Conservation (phyloP, 192 early-diverging fungal genomes). For the Dimargaris cristalligena region DNA sequence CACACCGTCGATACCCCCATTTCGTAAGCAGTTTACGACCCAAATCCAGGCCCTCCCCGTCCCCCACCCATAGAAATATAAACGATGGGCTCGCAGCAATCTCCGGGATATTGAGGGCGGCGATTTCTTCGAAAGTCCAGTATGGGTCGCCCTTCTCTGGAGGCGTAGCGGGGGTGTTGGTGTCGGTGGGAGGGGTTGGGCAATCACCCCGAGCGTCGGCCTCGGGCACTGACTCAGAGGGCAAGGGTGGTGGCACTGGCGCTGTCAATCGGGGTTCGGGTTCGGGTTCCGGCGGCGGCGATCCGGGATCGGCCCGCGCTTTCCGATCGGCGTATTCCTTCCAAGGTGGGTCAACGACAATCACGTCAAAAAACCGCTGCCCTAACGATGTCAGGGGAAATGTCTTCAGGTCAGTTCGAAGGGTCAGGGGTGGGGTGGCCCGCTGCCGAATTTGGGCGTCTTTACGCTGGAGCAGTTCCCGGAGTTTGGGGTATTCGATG, state of each 20-base stretch:
- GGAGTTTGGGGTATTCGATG: conserved; percentile 40
- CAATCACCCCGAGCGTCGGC: no score
- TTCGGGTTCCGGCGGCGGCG: conserved; percentile 13
- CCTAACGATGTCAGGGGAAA: conserved; percentile 29
- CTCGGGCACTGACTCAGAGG: no score
- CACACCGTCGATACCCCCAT: conserved; percentile 48
- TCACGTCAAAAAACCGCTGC: conserved; percentile 37
- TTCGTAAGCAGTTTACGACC: conserved; percentile 37
- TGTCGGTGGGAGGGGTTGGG: no score
- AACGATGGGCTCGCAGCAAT: conserved; percentile 41
- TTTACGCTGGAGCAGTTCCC: conserved; percentile 29
- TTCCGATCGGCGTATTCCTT: conserved; percentile 25
- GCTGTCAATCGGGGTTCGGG: no score
- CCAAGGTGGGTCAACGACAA: conserved; percentile 41
- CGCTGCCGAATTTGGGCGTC: conserved; percentile 17
- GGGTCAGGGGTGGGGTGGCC: conserved; percentile 28
- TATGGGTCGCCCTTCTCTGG: no score
- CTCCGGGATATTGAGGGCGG: conserved; percentile 31
- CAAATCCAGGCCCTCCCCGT: conserved; percentile 32
- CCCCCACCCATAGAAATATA: conserved; percentile 43
- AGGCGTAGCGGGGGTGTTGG: no score
- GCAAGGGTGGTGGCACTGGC: no score
- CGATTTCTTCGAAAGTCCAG: conserved; percentile 36
- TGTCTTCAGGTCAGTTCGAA: conserved; percentile 28
- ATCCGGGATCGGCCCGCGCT: conserved; percentile 16